Percentiles rank a stretch among this genome's conserved stretches.
Evolutionary conservation across 129 eudicot species (phyloP).

Genomic region (Mikania micrantha): DNA sequence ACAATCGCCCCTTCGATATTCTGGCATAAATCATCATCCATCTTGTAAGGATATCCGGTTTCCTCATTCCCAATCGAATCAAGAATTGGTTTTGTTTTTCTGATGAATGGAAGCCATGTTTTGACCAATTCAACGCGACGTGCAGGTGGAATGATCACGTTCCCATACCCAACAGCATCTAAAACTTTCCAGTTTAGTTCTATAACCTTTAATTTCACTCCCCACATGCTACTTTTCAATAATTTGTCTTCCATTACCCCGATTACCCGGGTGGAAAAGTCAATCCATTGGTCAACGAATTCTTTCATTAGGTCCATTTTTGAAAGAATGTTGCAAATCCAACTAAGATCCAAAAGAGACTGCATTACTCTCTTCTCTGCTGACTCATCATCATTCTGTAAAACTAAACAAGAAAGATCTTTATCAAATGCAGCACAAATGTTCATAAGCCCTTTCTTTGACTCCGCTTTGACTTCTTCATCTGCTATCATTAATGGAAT

Average conservation of each 20-base stretch:
- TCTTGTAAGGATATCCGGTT: slow-evolving; percentile 39
- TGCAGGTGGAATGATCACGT: slow-evolving; percentile 53
- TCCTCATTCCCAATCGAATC: slow-evolving; percentile 46
- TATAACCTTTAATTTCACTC: slow-evolving; percentile 51
- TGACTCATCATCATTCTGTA: slow-evolving; percentile 24
- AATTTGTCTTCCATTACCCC: slow-evolving; percentile 38
- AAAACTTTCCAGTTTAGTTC: slow-evolving; percentile 70
- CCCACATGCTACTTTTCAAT: slow-evolving; percentile 45
- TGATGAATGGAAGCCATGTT: slow-evolving; percentile 68
- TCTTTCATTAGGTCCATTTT: slow-evolving; percentile 76
- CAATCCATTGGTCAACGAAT: slow-evolving; percentile 64
- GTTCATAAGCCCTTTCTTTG: slow-evolving; percentile 42
- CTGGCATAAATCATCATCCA: slow-evolving; percentile 82
- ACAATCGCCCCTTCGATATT: slow-evolving; percentile 80
- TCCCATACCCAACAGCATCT: slow-evolving; percentile 92
- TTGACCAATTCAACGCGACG: slow-evolving; percentile 49
- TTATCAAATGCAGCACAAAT: slow-evolving; percentile 43
- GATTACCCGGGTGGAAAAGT: slow-evolving; percentile 38
- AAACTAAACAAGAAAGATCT: slow-evolving; percentile 37
- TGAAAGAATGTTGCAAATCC: slow-evolving; percentile 62
- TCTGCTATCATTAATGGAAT: slow-evolving; percentile 54
- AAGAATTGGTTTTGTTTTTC: slow-evolving; percentile 60
- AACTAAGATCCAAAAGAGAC: slow-evolving; percentile 50
- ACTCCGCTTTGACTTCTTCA: slow-evolving; percentile 52
- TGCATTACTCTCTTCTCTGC: slow-evolving; percentile 40